A percentile compares a stretch with the other conserved stretches of the same genome.
phyloP scores from a whole-genome alignment of 2,329 filamentous ascomycete species.

The Endoconidiophora polonica region DNA sequence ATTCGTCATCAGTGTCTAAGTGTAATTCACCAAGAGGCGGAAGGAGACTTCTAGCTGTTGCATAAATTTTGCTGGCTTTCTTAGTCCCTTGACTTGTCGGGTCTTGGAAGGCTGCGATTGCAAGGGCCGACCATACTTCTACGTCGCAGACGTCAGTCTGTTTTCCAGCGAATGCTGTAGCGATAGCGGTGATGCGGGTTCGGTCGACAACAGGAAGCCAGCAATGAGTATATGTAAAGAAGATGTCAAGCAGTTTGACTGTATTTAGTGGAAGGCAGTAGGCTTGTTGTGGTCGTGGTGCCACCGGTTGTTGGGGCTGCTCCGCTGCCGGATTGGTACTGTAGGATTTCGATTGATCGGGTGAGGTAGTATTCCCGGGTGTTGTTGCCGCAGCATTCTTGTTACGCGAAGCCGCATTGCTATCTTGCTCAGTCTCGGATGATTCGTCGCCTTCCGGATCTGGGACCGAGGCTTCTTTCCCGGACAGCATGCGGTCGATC shows the following conservation, averaged over 20 bases:
- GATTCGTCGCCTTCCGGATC: slow-evolving; percentile 22
- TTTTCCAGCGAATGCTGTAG: slow-evolving; percentile 25
- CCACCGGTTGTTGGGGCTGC: not conserved
- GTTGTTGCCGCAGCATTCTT: not conserved
- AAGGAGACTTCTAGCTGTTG: slow-evolving; percentile 31
- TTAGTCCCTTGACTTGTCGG: slow-evolving; percentile 16
- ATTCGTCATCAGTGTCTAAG: not conserved
- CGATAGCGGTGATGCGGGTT: slow-evolving; percentile 37
- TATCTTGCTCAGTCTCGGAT: slow-evolving; percentile 14
- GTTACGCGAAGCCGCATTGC: not conserved
- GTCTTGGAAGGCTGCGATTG: slow-evolving; percentile 40
- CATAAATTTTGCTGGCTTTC: slow-evolving; percentile 28
- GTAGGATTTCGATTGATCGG: not conserved
- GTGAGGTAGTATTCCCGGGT: not conserved
- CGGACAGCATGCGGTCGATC: slow-evolving; percentile 44
- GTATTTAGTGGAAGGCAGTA: slow-evolving; percentile 33
- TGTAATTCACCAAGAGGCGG: slow-evolving; percentile 18
- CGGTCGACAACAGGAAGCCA: slow-evolving; percentile 64
- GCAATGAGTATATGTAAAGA: slow-evolving; percentile 58
- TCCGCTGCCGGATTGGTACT: not conserved
- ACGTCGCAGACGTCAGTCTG: slow-evolving; percentile 30
- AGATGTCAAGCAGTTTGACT: slow-evolving; percentile 50
- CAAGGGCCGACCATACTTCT: slow-evolving; percentile 42
- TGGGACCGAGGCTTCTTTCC: slow-evolving; percentile 20
- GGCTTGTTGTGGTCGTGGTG: not conserved